Evolutionary conservation across 176 grass and related monocot genomes (phyloP), one percentile per base, ranked within the genome.

Genomic region (Otatea glauca): DNA sequence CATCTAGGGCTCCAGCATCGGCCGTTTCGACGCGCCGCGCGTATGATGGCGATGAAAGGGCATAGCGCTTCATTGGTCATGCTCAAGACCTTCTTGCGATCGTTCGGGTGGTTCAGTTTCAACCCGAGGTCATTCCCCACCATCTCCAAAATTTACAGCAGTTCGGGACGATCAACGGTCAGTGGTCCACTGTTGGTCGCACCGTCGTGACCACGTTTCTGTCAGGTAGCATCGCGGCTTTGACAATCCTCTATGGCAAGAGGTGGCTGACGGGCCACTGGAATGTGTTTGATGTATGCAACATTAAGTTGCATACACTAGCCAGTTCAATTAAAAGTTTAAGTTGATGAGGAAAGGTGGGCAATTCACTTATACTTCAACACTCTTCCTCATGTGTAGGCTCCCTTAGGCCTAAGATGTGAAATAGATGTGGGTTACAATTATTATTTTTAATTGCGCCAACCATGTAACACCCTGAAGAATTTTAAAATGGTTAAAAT

Each of bases 51-150:
- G 34, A 41, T 80, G 25, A 51, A 43, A 18, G 84, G 84, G 12
- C 84, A 86, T 55, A 73, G 17, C 47, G 67, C 76, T n/a, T 73
- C 84, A 17, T 59, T 86, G 34, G 84, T 86, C 44, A 76, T 86
- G 18, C 76, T 80, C 10, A 67, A 76, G 32, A 80, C 76, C 23
- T 86, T 86, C 84, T 66, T 86, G 44, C 54, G 80, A 17, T 86
- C 76, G 84, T 86, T 86, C 58, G 84, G 84, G 7, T 86, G 84
- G 84, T 86, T 63, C 50, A 76, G 84, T 2, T 86, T 86, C 66
- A 80, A 86, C 55, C 76, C 76, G 0, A 76, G 76, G 20, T 86
- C 84, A 3, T 86, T 86, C 76, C 64, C 16, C 68, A 80, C 43
- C 55, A 86, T 86, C 68, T 17, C 47, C 24, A 86, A 86, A 17